Evolutionary conservation across 208 protist species (phyloP).

Genomic region (Naegleria lovaniensis): DNA sequence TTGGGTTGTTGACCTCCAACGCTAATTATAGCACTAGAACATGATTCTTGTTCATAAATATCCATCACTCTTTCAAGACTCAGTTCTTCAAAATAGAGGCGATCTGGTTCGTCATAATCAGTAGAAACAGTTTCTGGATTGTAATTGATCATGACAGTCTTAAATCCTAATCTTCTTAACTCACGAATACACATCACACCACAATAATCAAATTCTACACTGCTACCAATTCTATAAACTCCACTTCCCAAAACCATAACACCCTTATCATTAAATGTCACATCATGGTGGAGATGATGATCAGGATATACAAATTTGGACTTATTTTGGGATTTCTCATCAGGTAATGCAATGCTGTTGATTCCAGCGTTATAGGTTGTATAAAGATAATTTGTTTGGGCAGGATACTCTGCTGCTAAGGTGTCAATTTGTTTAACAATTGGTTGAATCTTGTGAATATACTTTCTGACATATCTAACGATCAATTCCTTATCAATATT

Average conservation of each 20-base stretch:
- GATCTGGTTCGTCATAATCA: constrained; percentile 93
- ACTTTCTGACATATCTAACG: constrained; percentile 20
- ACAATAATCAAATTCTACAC: constrained; percentile 96
- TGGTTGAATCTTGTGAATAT: constrained; percentile 61
- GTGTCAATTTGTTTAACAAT: constrained; percentile 94
- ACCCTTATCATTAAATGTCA: constrained; percentile 47
- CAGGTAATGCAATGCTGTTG: not conserved
- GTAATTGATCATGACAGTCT: constrained; percentile 96
- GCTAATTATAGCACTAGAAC: constrained; percentile 82
- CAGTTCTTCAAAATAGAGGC: constrained; percentile 97
- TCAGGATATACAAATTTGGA: constrained; percentile 36
- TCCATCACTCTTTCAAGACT: constrained; percentile 90
- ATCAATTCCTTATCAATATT: not conserved
- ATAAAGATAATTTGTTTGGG: constrained; percentile 87
- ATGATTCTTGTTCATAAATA: constrained; percentile 86
- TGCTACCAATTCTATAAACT: constrained; percentile 94
- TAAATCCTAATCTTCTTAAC: constrained; percentile 79
- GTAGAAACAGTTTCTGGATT: constrained; percentile 98
- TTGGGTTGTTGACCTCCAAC: constrained; percentile 96
- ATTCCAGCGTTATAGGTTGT: constrained; percentile 72
- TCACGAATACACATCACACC: constrained; percentile 86
- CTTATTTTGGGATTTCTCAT: constrained; percentile 39
- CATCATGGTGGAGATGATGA: not conserved
- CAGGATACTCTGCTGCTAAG: constrained; percentile 93
- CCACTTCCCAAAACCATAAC: constrained; percentile 92